phyloP scores from a whole-genome alignment of 208 protist species.

The Trypanosoma vivax region DNA sequence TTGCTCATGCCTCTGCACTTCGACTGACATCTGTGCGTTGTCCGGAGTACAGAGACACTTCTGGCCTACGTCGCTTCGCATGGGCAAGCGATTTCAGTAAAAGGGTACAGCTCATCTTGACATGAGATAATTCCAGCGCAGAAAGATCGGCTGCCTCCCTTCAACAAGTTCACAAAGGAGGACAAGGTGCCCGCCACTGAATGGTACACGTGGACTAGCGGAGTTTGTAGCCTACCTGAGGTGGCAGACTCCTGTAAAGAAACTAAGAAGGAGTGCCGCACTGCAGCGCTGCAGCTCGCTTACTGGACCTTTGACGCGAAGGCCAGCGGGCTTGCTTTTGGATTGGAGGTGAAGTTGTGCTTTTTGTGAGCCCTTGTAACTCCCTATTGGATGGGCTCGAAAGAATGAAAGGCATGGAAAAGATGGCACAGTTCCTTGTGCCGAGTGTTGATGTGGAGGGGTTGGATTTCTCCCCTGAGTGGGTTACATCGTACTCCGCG shows the following conservation, averaged over 20 bases:
- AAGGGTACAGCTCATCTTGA: no score
- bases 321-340: constrained; percentile 21
- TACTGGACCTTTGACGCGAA: constrained; percentile 35
- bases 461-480: not conserved
- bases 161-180: constrained; percentile 21
- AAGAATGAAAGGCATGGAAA: constrained; percentile 19
- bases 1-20: constrained; percentile 34
- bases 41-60: constrained; percentile 38
- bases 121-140: not conserved
- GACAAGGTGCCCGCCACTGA: constrained; percentile 11
- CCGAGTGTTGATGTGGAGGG: constrained; percentile 22
- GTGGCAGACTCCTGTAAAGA: no score
- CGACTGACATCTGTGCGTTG: constrained; percentile 37
- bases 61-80: constrained; percentile 21
- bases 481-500: constrained; percentile 1
- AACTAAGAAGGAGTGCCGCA: not conserved
- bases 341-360: constrained; percentile 32
- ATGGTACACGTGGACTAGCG: constrained; percentile 26
- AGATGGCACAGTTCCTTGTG: constrained; percentile 28
- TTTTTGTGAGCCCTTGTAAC: constrained; percentile 15
- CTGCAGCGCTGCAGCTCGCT: constrained; percentile 25
- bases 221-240: constrained; percentile 1
- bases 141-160: constrained; percentile 23
- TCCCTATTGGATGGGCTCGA: constrained; percentile 25
- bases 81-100: constrained; percentile 21